These are phyloP conservation scores for Phytophthora colocasiae DNA, from an alignment of 352 stramenopile genomes.

Conservation along the genomic window DNA sequence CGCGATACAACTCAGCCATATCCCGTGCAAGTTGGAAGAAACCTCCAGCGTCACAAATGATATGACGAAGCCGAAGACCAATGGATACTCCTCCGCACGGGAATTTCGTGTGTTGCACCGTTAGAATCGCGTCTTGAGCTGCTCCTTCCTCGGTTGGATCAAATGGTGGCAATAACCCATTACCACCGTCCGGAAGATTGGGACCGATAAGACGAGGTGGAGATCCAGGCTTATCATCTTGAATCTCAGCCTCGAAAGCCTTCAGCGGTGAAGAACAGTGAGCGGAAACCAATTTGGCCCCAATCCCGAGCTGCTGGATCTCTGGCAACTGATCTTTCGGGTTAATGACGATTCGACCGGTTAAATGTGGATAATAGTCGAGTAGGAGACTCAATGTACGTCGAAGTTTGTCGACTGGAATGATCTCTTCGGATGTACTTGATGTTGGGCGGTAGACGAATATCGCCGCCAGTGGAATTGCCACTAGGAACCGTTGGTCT, in stretches of 20 bases:
- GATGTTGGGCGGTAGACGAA: slow-evolving; percentile 23
- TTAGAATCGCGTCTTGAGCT: slow-evolving; percentile 28
- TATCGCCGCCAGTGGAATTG: slow-evolving; percentile 25
- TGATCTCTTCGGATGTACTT: slow-evolving; percentile 7
- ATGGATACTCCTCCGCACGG: slow-evolving; percentile 27
- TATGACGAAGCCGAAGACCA: slow-evolving; percentile 28
- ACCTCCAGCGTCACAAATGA: slow-evolving; percentile 32
- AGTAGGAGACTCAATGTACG: not conserved
- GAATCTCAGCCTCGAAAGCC: not conserved
- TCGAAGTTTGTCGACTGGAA: slow-evolving; percentile 16
- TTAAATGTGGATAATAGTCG: not conserved
- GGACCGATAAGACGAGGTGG: slow-evolving; percentile 20
- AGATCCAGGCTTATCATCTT: slow-evolving; percentile 30
- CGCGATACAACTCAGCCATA: not conserved
- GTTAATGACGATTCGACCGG: slow-evolving; percentile 17
- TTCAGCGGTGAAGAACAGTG: not conserved
- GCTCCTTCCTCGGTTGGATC: slow-evolving; percentile 23
- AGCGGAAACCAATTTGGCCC: not conserved
- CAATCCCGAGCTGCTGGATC: not conserved
- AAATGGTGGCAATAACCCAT: slow-evolving; percentile 30
- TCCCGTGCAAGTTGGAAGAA: not conserved
- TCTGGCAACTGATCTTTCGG: not conserved
- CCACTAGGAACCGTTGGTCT: slow-evolving; percentile 22
- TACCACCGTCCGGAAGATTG: slow-evolving; percentile 25
- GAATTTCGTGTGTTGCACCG: slow-evolving; percentile 32